Evolutionary conservation across 2,329 filamentous ascomycete genomes (phyloP).

Genomic region (Ceratocystis ficicola): DNA sequence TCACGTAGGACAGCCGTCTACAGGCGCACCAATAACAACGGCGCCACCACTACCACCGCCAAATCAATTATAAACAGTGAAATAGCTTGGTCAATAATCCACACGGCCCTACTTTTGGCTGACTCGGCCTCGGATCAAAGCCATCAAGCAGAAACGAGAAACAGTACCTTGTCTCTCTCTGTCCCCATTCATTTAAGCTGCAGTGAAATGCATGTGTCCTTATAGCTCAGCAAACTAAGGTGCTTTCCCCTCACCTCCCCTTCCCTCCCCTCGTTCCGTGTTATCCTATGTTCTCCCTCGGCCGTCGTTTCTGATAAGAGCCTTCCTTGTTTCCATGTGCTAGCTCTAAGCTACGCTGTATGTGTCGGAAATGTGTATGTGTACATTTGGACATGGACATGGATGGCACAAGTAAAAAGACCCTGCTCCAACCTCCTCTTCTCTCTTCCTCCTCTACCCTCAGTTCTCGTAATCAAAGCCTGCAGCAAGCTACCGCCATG

Average conservation of each 20-base stretch:
- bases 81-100: background rate
- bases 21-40: background rate
- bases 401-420: too few relatives aligned
- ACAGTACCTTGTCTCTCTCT: too few relatives aligned
- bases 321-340: too few relatives aligned
- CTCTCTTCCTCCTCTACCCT: too few relatives aligned
- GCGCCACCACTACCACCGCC: background rate
- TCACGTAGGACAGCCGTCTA: background rate
- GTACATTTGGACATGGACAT: background rate
- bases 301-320: background rate
- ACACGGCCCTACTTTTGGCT: background rate
- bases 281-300: background rate
- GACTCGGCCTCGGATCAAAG: background rate
- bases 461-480: too few relatives aligned
- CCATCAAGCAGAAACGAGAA: too few relatives aligned
- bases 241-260: background rate
- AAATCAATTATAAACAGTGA: background rate
- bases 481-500: too few relatives aligned
- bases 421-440: too few relatives aligned
- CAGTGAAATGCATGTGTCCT: too few relatives aligned
- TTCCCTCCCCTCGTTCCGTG: background rate
- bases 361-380: background rate
- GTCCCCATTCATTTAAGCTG: too few relatives aligned
- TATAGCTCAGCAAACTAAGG: too few relatives aligned
- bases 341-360: background rate